Percentiles rank a stretch among this genome's conserved stretches.
Conservation (phyloP, 2,329 filamentous ascomycete genomes). For the Colletotrichum lini region DNA sequence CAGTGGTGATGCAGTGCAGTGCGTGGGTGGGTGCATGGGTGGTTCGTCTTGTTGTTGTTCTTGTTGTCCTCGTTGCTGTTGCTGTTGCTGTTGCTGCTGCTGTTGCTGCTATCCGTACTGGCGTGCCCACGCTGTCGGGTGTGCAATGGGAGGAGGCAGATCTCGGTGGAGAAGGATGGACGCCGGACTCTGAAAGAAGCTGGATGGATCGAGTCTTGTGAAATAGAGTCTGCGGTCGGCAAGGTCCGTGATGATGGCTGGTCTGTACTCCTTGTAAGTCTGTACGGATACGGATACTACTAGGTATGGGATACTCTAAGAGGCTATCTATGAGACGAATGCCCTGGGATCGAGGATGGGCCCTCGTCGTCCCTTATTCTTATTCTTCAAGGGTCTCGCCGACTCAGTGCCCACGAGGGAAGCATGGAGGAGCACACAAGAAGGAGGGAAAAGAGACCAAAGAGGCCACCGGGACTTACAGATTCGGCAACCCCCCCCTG, state of each 20-base stretch:
- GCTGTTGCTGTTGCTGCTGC: not conserved
- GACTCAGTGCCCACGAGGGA: not conserved
- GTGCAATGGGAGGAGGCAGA: constrained; percentile 4
- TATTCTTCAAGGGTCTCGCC: constrained; percentile 32
- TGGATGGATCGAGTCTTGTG: not conserved
- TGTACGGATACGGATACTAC: not conserved
- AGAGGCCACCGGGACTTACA: constrained; percentile 29
- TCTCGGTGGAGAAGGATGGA: constrained; percentile 3
- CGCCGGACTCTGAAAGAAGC: not conserved
- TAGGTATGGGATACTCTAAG: not conserved
- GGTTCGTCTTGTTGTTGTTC: not conserved
- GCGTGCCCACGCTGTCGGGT: not conserved
- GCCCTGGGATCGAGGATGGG: constrained; percentile 29
- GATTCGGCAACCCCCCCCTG: constrained; percentile 12
- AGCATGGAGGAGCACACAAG: no score
- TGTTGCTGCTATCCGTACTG: not conserved
- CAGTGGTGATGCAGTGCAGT: no score
- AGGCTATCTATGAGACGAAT: constrained; percentile 11
- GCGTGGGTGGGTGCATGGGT: no score
- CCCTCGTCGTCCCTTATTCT: constrained; percentile 34
- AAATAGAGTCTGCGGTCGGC: not conserved
- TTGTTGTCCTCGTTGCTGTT: no score
- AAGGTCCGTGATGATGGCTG: not conserved
- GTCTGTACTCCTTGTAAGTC: not conserved
- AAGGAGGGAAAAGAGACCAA: not conserved